A percentile compares a stretch with the other conserved stretches of the same genome.
phyloP scores from a whole-genome alignment of 208 protist genomes.

The Wallacemonas sp. region DNA sequence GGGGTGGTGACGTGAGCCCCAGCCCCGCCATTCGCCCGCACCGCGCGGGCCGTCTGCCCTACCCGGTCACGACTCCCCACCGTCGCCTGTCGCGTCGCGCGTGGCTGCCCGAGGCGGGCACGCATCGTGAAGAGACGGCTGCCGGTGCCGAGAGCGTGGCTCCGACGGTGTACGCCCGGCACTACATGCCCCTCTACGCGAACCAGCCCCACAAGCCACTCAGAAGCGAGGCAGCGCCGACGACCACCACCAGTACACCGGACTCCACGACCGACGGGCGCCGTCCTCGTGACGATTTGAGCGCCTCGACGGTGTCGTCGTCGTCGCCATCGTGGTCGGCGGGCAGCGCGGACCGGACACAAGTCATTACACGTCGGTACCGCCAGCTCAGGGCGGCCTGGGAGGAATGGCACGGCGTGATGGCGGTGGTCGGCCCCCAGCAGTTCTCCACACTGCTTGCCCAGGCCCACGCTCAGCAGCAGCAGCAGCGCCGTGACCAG shows the following conservation, averaged over 20 bases:
- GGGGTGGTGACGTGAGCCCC: conserved; percentile 11
- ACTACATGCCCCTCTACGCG: conserved; percentile 1
- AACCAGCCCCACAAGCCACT: not conserved
- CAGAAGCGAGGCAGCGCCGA: no score
- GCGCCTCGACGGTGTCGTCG: not conserved
- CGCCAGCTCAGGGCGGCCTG: conserved; percentile 11
- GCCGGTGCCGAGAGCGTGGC: not conserved
- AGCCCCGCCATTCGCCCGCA: conserved; percentile 5
- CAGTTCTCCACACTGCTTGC: not conserved
- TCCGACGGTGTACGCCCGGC: not conserved
- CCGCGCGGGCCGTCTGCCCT: no score
- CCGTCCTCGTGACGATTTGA: no score
- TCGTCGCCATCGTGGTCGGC: not conserved
- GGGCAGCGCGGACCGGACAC: not conserved
- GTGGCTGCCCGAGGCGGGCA: not conserved
- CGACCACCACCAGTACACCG: no score
- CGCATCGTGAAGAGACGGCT: not conserved
- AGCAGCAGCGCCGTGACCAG: not conserved
- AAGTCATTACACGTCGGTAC: conserved; percentile 16
- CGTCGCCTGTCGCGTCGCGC: no score
- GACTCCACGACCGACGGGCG: no score
- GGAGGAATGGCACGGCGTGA: conserved; percentile 17
- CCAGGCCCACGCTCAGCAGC: not conserved
- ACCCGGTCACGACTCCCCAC: no score
- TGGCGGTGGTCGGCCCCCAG: conserved; percentile 14